These are phyloP conservation scores for Eremothecium cymbalariae DNA, from an alignment of 1,139 yeast species.

Conservation along the genomic window DNA sequence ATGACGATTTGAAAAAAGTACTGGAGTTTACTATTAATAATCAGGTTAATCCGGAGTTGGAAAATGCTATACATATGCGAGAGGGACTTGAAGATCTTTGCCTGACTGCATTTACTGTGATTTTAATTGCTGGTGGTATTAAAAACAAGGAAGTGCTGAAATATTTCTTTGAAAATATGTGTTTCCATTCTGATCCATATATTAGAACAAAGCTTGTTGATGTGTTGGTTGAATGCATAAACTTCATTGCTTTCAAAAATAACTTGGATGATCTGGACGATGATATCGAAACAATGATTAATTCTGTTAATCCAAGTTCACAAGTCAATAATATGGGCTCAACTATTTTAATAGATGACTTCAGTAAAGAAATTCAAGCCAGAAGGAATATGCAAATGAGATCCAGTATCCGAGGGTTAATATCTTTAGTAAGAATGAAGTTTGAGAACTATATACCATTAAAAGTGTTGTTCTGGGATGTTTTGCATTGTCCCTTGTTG, in stretches of 20 bases:
- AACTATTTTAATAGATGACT: slow-evolving; percentile 46
- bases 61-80: slow-evolving; percentile 14
- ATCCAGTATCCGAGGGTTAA: slow-evolving; percentile 38
- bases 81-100: slow-evolving; percentile 50
- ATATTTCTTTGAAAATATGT: slow-evolving; percentile 52
- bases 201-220: slow-evolving; percentile 46
- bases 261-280: slow-evolving; percentile 51
- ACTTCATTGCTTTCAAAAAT: slow-evolving; percentile 65
- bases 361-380: slow-evolving; percentile 35
- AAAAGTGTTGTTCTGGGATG: slow-evolving; percentile 55
- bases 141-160: slow-evolving; percentile 51
- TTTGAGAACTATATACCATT: slow-evolving; percentile 60
- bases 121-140: slow-evolving; percentile 69
- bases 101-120: slow-evolving; percentile 59
- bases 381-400: slow-evolving; percentile 44
- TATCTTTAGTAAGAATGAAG: slow-evolving; percentile 58
- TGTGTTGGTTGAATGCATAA: slow-evolving; percentile 45
- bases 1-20: slow-evolving; percentile 40
- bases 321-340: slow-evolving; percentile 25
- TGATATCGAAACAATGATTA: slow-evolving; percentile 23
- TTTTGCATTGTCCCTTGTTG: slow-evolving; percentile 53
- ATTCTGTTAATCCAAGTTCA: slow-evolving; percentile 21
- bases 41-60: slow-evolving; percentile 7
- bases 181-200: slow-evolving; percentile 48
- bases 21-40: slow-evolving; percentile 27